These are phyloP conservation scores for Gynochthodes officinalis DNA, from an alignment of 257 asterid genomes.

Conservation along the genomic window DNA sequence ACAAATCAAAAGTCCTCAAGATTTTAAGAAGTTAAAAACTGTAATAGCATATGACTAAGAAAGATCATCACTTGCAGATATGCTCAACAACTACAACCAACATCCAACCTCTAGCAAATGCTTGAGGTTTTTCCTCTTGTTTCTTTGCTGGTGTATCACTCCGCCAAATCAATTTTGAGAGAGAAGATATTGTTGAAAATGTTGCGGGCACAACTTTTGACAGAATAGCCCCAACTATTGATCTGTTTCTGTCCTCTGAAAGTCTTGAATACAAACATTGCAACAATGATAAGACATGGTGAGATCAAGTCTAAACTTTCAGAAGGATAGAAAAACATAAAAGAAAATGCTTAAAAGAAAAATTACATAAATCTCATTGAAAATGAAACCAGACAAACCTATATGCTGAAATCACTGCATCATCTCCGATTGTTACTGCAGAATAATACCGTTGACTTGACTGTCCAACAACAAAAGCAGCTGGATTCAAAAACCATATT, in stretches of 20 bases:
- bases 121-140: slow-evolving; percentile 71
- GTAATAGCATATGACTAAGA: neutral
- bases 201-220: slow-evolving; percentile 95
- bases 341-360: neutral
- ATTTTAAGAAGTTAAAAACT: neutral
- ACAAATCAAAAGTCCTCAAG: neutral
- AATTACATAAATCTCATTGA: neutral
- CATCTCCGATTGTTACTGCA: slow-evolving; percentile 85
- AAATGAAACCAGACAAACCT: slow-evolving; percentile 54
- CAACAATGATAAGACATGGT: slow-evolving; percentile 15
- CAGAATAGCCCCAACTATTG: slow-evolving; percentile 90
- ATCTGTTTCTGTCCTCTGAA: slow-evolving; percentile 81
- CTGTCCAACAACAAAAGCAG: slow-evolving; percentile 96
- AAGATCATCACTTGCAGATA: neutral
- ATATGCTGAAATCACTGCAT: slow-evolving; percentile 87
- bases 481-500: slow-evolving; percentile 80
- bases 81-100: slow-evolving; percentile 14
- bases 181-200: slow-evolving; percentile 86
- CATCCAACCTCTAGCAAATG: slow-evolving; percentile 76
- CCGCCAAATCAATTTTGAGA: slow-evolving; percentile 85
- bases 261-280: slow-evolving; percentile 47
- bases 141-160: slow-evolving; percentile 51
- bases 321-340: neutral
- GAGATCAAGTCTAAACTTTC: slow-evolving; percentile 14
- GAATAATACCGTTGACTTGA: slow-evolving; percentile 83